Conservation (phyloP, 345 rosid species). For the Acer negundo region DNA sequence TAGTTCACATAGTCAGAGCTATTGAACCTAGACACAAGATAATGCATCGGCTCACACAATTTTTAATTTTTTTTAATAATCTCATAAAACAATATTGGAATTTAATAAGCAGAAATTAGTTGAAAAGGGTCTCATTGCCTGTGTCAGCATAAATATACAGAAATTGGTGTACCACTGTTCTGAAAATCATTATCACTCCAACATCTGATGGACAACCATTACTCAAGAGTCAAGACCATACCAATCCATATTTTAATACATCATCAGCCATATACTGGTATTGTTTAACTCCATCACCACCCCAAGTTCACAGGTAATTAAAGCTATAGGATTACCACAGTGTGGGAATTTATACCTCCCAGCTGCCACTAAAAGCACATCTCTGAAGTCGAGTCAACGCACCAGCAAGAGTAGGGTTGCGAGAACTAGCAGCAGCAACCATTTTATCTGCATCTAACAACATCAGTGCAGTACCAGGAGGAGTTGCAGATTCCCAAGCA, state of each 20-base stretch:
- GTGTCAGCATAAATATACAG: not conserved
- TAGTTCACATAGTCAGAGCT: not conserved
- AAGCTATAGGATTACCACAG: conserved; percentile 21
- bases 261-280: not conserved
- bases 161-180: not conserved
- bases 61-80: not conserved
- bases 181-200: not conserved
- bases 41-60: not conserved
- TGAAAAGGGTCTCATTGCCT: not conserved
- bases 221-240: not conserved
- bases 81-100: not conserved
- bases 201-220: not conserved
- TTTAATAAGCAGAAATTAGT: not conserved
- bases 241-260: not conserved
- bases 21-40: not conserved
- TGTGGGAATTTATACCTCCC: conserved; percentile 78
- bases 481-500: conserved; percentile 99
- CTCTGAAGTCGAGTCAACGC: conserved; percentile 98
- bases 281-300: not conserved
- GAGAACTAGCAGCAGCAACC: conserved; percentile 99
- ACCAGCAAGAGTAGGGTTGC: conserved; percentile 97
- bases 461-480: conserved; percentile 99
- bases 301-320: conserved; percentile 7
- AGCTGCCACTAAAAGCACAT: conserved; percentile 99
- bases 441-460: conserved; percentile 99